Conservation (phyloP, 2,329 filamentous ascomycete species). For the Beauveria medogensis region DNA sequence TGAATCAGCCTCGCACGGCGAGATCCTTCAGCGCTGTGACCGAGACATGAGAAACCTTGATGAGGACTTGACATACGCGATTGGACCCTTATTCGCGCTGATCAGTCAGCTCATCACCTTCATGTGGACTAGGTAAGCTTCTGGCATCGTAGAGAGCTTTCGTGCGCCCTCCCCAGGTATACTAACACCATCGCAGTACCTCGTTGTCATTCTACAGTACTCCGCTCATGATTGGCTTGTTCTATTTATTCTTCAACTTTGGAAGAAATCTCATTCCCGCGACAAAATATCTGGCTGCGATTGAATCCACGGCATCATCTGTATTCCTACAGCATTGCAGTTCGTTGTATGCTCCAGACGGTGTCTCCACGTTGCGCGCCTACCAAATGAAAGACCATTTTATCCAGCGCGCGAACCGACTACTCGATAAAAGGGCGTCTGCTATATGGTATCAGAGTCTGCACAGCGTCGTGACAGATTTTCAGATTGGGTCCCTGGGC, state of each 20-base stretch:
- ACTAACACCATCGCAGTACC: not conserved
- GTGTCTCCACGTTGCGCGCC: slow-evolving; percentile 60
- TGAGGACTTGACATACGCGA: not conserved
- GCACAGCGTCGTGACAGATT: slow-evolving; percentile 62
- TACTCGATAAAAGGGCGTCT: slow-evolving; percentile 48
- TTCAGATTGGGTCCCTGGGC: slow-evolving; percentile 56
- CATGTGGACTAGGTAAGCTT: not conserved
- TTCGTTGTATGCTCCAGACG: slow-evolving; percentile 46
- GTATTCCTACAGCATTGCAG: slow-evolving; percentile 66
- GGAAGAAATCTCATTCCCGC: slow-evolving; percentile 51
- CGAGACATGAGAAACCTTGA: not conserved
- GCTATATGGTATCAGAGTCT: slow-evolving; percentile 57
- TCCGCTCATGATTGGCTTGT: slow-evolving; percentile 44
- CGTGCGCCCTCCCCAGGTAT: not conserved
- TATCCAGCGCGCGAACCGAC: slow-evolving; percentile 38
- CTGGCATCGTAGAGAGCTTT: not conserved
- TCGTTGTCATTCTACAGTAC: slow-evolving; percentile 58
- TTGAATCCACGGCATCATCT: slow-evolving; percentile 61
- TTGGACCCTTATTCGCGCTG: not conserved
- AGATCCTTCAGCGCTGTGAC: not conserved
- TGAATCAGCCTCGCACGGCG: not conserved
- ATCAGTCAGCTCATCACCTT: not conserved
- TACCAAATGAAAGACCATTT: slow-evolving; percentile 57
- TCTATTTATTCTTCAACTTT: slow-evolving; percentile 44
- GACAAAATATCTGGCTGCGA: slow-evolving; percentile 58